Conservation (phyloP, 331 rosid genomes). For the Pyrus hybrid region DNA sequence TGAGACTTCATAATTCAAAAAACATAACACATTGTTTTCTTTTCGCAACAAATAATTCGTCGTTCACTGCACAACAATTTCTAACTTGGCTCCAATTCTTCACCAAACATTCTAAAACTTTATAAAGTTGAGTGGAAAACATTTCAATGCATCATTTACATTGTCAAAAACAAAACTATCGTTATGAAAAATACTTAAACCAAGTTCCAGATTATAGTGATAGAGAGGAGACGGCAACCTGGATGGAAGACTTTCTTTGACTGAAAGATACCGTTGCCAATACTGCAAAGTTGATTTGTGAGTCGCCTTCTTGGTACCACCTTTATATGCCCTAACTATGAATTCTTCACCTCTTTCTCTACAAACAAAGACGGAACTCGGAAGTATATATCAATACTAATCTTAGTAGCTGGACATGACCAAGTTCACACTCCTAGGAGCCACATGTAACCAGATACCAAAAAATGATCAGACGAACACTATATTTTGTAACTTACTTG, state of each 20-base stretch:
- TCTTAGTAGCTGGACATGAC: neutral
- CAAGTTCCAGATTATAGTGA: conserved; percentile 6
- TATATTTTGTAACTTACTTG: conserved; percentile 36
- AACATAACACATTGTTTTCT: neutral
- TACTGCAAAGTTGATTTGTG: conserved; percentile 67
- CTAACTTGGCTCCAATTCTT: no score
- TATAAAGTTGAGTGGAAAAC: neutral
- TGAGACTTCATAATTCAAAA: neutral
- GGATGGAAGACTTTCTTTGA: conserved; percentile 61
- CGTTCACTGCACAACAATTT: neutral
- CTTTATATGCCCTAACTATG: conserved; percentile 71
- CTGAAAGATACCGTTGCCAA: conserved; percentile 68
- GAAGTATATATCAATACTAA: conserved; percentile 8
- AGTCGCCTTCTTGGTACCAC: conserved; percentile 75
- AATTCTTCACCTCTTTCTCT: conserved; percentile 87
- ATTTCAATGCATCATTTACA: neutral
- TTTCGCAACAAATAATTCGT: neutral
- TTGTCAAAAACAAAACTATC: neutral
- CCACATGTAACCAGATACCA: neutral
- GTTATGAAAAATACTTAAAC: neutral
- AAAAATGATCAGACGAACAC: neutral
- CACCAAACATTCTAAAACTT: neutral
- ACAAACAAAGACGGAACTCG: conserved; percentile 8
- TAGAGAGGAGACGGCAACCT: conserved; percentile 38
- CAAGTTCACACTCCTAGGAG: neutral